Evolutionary conservation across 768 basidiomycete genomes (phyloP), one percentile per base, ranked within the genome.

Genomic region (Jaapia argillacea): DNA sequence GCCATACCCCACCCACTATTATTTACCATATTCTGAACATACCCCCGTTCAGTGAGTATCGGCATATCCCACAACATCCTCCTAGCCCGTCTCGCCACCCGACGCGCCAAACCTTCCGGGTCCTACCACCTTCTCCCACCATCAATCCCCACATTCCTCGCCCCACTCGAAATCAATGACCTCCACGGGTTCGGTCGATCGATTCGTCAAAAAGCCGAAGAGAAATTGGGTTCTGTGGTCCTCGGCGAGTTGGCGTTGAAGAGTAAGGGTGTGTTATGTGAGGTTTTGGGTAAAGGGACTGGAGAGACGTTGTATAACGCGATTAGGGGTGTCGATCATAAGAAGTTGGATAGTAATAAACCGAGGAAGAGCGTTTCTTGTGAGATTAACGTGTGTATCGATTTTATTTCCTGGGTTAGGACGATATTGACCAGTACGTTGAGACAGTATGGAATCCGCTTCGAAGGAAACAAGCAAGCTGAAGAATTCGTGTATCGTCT

Each of bases 31-130:
- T 2, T 20, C 35, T 24, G 47, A 36, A 31, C 25, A 44, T 5
- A 33, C 35, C 24, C 35, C 36, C 2, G 4, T 10, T 33, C 42
- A 93, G 92, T 91, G 4, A 92, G 88, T 58, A 85, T 98, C 39
- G 96, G 96, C 7, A 84, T 96, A 41, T 74, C 88, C 0, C 77
- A 88, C 48, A 99, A 97, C 62, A 85, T 94, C 51, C 78, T 94
- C 37, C 78, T 99, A 4, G 89, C 94, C 1, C 85, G 92, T 14
- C 70, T 99, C 5, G 96, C 96, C 2, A 93, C 91, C 0, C 77
- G 87, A 5, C 72, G 70, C 4, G 96, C 96, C 4, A 99, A 99
- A 56, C 96, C 96, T 0, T 92, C 84, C 0, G 82, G 83, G 2
- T 79, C 87, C 0, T 88, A 74, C 55, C 90, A 92, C 50, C 74